Evolutionary conservation across 164 flowering plant genomes (phyloP), one percentile per base, ranked within the genome.

Genomic region (Echeveria elegans): DNA sequence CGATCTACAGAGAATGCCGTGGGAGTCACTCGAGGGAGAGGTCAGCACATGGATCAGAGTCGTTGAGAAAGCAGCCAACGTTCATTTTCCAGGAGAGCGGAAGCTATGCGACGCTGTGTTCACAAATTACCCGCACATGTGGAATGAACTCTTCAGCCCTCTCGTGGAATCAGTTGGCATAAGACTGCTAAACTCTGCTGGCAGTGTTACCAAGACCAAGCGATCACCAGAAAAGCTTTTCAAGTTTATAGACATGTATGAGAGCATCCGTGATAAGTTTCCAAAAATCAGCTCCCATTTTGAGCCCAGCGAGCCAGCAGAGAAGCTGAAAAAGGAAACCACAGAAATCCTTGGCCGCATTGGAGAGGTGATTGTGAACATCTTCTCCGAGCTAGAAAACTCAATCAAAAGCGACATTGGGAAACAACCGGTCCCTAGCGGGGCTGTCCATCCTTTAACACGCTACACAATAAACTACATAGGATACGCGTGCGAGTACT

Each of bases 241-340:
- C 82, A 88, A 82, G 70, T 74, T 84, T 45, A 73, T 90, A 5
- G 98, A 92, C 76, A 82, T 88, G 82, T 86, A 84, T 68, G 95
- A 90, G 64, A 64, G 87, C 0, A 53, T 91, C 10, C 77, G 84
- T 0, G 88, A 84, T 50, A 43, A 43, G 5, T 43, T 43, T 43
- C 19, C 47, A 43, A 43, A 43, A 43, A 43, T 43, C 16, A 43
- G 18, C 18, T 43, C 47, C 47, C 47, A 43, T 43, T 43, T 43
- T 43, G 47, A 43, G 15, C 47, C 47, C 47, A 43, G 47, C 16
- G 47, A 43, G 47, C 47, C 47, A 43, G 47, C 63, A 14, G 29
- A 59, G 30, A 59, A 59, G 4, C 30, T 85, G 11, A 75, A 69
- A 15, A 36, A 78, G 0, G 97, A 88, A 66, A 79, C 71, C 1